Conservation (phyloP, 192 early-diverging fungal genomes). For the Endogone sp. region DNA sequence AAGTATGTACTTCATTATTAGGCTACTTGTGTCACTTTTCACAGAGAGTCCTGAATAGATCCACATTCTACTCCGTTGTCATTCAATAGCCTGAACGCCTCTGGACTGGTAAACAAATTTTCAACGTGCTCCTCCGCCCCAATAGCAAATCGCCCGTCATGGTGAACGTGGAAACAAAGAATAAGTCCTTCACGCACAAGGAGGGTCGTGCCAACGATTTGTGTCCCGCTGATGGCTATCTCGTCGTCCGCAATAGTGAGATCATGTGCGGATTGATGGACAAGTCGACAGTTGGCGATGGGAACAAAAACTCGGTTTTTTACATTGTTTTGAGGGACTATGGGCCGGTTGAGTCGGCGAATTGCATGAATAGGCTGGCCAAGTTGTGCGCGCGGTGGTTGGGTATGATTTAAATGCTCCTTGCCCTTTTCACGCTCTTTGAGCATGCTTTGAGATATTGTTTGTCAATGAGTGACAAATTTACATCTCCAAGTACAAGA, state of each 20-base stretch:
- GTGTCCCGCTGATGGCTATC: constrained; percentile 86
- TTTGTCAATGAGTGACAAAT: too few relatives aligned
- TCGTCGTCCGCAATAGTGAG: constrained; percentile 92
- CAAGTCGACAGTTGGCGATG: constrained; percentile 95
- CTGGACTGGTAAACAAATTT: constrained; percentile 98
- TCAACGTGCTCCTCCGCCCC: constrained; percentile 85
- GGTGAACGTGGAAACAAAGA: constrained; percentile 91
- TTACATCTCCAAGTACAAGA: too few relatives aligned
- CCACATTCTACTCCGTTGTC: not conserved
- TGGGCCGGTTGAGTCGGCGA: constrained; percentile 78
- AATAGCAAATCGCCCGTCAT: constrained; percentile 60
- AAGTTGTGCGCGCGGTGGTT: constrained; percentile 93
- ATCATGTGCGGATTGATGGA: constrained; percentile 92
- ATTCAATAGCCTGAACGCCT: constrained; percentile 65
- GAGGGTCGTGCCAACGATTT: constrained; percentile 61
- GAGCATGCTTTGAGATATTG: too few relatives aligned
- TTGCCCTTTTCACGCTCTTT: too few relatives aligned
- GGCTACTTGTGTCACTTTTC: too few relatives aligned
- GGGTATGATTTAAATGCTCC: constrained; percentile 35
- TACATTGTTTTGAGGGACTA: constrained; percentile 92
- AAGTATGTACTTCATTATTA: constrained; percentile 39
- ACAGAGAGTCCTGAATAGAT: constrained; percentile 9
- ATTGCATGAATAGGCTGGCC: constrained; percentile 92
- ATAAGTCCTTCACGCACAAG: constrained; percentile 64
- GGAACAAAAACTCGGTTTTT: constrained; percentile 93